Evolutionary conservation across 257 asterid species (phyloP).

Genomic region (Nicotiana benthamiana): DNA sequence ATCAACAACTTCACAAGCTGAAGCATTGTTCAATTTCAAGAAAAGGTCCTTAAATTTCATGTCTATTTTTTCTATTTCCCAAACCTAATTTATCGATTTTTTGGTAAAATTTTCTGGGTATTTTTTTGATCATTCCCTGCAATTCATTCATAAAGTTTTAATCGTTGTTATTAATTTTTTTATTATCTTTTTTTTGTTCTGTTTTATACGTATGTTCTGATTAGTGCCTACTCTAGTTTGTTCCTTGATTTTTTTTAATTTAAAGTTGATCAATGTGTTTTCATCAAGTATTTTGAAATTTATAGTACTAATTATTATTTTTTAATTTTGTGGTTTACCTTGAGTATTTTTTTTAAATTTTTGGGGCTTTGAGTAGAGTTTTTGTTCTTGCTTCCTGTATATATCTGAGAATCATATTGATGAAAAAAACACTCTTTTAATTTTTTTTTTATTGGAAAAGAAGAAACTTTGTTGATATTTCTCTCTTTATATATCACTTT

Average conservation of each 20-base stretch:
- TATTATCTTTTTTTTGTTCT: background rate
- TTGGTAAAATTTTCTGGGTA: background rate
- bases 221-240: conserved; percentile 3
- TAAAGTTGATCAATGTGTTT: background rate
- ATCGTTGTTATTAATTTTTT: background rate
- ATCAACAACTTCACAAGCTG: conserved; percentile 6
- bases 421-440: background rate
- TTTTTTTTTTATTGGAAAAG: background rate
- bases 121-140: background rate
- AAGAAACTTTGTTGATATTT: background rate
- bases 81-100: background rate
- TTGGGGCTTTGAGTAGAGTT: background rate
- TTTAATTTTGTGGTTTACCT: background rate
- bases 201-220: background rate
- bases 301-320: background rate
- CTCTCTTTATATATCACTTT: background rate
- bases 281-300: background rate
- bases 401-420: background rate
- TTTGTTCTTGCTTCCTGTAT: background rate
- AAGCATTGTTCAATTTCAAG: conserved; percentile 14
- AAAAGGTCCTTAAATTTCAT: conserved; percentile 5
- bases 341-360: background rate
- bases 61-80: background rate
- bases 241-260: background rate
- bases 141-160: background rate